Evolutionary conservation across 495 filamentous ascomycete genomes (phyloP).

Genomic region (Amorphotheca resinae): DNA sequence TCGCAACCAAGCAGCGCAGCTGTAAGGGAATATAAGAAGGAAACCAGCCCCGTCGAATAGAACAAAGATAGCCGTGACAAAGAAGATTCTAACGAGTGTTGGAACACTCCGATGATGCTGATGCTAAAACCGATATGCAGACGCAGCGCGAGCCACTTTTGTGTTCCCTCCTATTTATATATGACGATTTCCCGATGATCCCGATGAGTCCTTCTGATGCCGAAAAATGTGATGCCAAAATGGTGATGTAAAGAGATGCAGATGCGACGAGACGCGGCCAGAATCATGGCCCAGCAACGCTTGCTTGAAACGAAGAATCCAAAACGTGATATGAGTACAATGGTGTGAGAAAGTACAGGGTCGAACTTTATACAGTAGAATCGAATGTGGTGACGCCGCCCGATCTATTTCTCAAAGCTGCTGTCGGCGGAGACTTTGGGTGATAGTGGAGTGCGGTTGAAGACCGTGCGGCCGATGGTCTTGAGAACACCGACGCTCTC

Average conservation of each 20-base stretch:
- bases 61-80: constrained; percentile 3
- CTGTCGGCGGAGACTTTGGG: constrained; percentile 14
- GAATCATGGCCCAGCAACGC: no score
- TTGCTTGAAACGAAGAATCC: constrained; percentile 1
- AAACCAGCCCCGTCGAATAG: background rate
- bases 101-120: background rate
- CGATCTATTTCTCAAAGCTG: constrained; percentile 1
- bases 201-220: constrained; percentile 7
- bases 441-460: constrained; percentile 26
- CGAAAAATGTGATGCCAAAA: no score
- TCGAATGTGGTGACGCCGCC: constrained; percentile 4
- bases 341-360: constrained; percentile 11
- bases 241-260: no score
- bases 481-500: constrained; percentile 35
- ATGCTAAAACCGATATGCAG: constrained; percentile 6
- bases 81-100: constrained; percentile 7
- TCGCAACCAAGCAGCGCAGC: constrained; percentile 3
- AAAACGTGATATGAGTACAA: constrained; percentile 13
- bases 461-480: constrained; percentile 35
- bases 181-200: constrained; percentile 1
- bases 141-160: constrained; percentile 24
- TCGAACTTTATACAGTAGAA: constrained; percentile 17
- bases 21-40: background rate
- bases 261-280: no score
- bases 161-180: constrained; percentile 18